Conservation (phyloP, 169 alveolate species). For the Eimeria brunetti region DNA sequence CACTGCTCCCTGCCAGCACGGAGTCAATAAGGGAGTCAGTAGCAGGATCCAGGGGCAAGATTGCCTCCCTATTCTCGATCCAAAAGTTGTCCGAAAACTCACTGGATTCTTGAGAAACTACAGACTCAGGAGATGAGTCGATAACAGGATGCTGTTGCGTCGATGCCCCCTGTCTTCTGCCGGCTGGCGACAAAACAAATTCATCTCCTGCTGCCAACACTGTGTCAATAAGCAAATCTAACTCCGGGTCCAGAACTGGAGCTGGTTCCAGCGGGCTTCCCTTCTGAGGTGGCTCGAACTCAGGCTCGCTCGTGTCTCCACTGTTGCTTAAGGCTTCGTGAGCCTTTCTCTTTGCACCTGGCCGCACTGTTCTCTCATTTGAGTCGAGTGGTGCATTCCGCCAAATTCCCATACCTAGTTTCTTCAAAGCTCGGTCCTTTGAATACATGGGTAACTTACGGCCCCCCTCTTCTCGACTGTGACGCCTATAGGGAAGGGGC, state of each 20-base stretch:
- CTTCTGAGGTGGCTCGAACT: not conserved
- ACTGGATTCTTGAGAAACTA: not conserved
- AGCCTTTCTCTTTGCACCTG: constrained; percentile 10
- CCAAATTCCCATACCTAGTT: not conserved
- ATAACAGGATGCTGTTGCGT: not conserved
- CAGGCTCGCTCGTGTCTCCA: not conserved
- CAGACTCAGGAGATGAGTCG: not conserved
- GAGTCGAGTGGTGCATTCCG: no score
- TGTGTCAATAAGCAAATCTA: not conserved
- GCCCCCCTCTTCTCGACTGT: not conserved
- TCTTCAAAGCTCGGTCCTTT: not conserved
- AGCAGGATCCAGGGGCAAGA: not conserved
- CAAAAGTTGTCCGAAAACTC: not conserved
- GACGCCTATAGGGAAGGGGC: not conserved
- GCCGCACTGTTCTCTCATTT: not conserved
- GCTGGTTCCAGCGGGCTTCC: not conserved
- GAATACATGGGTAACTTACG: not conserved
- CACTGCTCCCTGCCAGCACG: not conserved
- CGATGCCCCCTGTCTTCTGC: not conserved
- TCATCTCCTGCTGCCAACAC: constrained; percentile 17
- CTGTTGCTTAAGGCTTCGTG: not conserved
- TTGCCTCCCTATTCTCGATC: not conserved
- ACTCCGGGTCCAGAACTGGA: not conserved
- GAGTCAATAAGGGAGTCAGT: not conserved
- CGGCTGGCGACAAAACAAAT: not conserved